Conservation (phyloP, 371 early-diverging fungal genomes). For the Mortierella sp. region DNA sequence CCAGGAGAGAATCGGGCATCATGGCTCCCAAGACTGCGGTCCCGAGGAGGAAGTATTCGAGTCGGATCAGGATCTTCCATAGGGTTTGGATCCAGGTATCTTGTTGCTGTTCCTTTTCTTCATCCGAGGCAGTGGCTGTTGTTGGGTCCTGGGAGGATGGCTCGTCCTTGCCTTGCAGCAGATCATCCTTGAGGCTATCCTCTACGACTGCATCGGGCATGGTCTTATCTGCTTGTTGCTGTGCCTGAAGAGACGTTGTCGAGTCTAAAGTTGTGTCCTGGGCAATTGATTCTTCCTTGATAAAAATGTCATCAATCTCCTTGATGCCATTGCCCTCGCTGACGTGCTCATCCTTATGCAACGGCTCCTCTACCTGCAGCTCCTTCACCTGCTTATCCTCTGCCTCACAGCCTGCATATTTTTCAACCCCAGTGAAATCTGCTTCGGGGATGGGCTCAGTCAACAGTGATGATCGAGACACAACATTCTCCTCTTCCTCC, state of each 20-base stretch:
- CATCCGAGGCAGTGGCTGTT: background rate
- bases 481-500: conserved; percentile 16
- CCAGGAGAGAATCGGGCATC: conserved; percentile 42
- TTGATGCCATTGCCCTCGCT: background rate
- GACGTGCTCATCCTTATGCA: background rate
- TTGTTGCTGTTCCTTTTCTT: background rate
- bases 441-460: background rate
- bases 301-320: background rate
- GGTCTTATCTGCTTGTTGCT: background rate
- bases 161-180: too few relatives aligned
- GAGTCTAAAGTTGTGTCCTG: background rate
- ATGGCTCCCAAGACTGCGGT: conserved; percentile 48
- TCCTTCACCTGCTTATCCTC: background rate
- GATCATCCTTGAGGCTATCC: too few relatives aligned
- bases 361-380: background rate
- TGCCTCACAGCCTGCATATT: background rate
- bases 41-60: conserved; percentile 43
- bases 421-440: conserved; percentile 8
- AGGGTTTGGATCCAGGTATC: conserved; percentile 34
- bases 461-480: background rate
- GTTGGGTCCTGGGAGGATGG: background rate
- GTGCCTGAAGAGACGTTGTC: background rate
- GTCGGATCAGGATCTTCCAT: conserved; percentile 36
- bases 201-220: too few relatives aligned
- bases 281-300: background rate